Conservation (phyloP, 2,329 filamentous ascomycete species). For the Pestalotiopsis sp. region DNA sequence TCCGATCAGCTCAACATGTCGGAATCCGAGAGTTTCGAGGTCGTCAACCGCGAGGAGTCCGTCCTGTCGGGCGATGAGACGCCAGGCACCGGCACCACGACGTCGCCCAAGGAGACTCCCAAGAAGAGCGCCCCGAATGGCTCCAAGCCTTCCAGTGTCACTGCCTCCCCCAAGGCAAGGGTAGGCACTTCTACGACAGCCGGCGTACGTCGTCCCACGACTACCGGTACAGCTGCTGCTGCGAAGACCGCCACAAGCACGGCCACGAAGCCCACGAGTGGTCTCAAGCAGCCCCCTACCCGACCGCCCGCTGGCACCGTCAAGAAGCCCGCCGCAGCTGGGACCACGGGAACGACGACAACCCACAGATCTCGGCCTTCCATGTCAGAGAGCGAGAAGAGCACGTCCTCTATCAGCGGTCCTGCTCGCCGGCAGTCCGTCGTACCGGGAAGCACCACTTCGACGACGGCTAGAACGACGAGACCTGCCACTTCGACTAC, state of each 20-base stretch:
- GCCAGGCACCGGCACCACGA: slow-evolving; percentile 28
- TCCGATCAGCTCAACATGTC: slow-evolving; percentile 38
- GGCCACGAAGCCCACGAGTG: slow-evolving; percentile 37
- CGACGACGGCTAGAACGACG: slow-evolving; percentile 31
- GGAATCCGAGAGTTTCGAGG: slow-evolving; percentile 48
- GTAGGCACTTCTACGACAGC: slow-evolving; percentile 26
- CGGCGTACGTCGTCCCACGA: slow-evolving; percentile 33
- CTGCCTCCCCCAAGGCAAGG: slow-evolving; percentile 3
- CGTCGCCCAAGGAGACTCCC: slow-evolving; percentile 27
- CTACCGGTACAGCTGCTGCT: slow-evolving; percentile 24
- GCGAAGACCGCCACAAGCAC: slow-evolving; percentile 31
- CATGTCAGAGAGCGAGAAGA: slow-evolving; percentile 51
- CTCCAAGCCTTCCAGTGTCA: slow-evolving; percentile 31
- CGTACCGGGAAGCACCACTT: slow-evolving; percentile 38
- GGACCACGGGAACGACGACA: slow-evolving; percentile 33
- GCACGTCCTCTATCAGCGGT: slow-evolving; percentile 41
- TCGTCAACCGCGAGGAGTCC: slow-evolving; percentile 44
- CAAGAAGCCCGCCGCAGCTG: slow-evolving; percentile 30
- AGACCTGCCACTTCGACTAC: slow-evolving; percentile 35
- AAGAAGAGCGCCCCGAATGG: slow-evolving; percentile 30
- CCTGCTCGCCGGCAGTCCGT: slow-evolving; percentile 46
- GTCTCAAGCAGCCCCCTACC: slow-evolving; percentile 50
- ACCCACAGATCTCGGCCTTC: slow-evolving; percentile 50
- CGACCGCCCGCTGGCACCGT: slow-evolving; percentile 44
- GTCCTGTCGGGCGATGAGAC: slow-evolving; percentile 35